Conservation (phyloP, 2,329 filamentous ascomycete genomes). For the Madurella mycetomatis region DNA sequence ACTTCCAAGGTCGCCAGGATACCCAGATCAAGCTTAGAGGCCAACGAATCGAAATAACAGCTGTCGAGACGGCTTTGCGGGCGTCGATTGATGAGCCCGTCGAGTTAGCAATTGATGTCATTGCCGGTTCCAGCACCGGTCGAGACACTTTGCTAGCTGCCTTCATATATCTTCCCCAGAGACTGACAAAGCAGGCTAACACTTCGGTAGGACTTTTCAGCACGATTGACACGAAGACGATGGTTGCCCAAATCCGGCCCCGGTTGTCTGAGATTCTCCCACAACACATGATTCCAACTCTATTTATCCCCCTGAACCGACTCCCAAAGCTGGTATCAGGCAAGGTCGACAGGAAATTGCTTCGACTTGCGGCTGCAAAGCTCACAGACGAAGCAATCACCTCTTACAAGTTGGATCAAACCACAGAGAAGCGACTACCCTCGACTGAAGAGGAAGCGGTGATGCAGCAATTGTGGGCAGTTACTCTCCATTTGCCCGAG, state of each 20-base stretch:
- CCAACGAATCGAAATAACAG: conserved; percentile 42
- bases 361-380: conserved; percentile 41
- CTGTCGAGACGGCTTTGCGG: conserved; percentile 13
- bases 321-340: conserved; percentile 46
- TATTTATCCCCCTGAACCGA: conserved; percentile 40
- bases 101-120: conserved; percentile 5
- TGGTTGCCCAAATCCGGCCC: conserved; percentile 31
- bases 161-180: conserved; percentile 7
- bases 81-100: conserved; percentile 3
- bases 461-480: conserved; percentile 8
- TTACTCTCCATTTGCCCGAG: conserved; percentile 27
- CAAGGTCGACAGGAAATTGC: conserved; percentile 45
- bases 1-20: conserved; percentile 45
- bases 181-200: neutral
- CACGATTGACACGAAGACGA: conserved; percentile 11
- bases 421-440: conserved; percentile 3
- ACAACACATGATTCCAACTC: conserved; percentile 45
- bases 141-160: conserved; percentile 9
- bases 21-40: conserved; percentile 51
- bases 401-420: conserved; percentile 6
- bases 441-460: conserved; percentile 15
- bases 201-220: conserved; percentile 5
- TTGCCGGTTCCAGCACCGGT: neutral
- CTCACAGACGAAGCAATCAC: conserved; percentile 39
- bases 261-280: conserved; percentile 34